phyloP scores from a whole-genome alignment of 257 asterid species.

The Nicotiana tabacum region DNA sequence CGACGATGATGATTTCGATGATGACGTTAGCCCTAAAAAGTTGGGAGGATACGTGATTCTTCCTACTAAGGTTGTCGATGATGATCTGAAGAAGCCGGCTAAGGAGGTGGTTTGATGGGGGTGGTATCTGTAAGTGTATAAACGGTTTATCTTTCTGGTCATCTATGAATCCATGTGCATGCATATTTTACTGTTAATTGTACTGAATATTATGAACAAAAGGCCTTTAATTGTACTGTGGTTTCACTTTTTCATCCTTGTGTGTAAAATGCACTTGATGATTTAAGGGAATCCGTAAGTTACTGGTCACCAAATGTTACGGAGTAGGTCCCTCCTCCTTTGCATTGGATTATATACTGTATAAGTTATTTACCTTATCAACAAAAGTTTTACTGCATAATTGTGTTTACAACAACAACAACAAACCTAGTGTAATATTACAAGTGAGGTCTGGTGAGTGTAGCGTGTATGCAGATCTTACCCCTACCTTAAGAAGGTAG shows the following conservation, averaged over 20 bases:
- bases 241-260: not conserved
- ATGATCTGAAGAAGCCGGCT: slow-evolving; percentile 42
- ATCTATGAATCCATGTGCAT: not conserved
- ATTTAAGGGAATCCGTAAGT: not conserved
- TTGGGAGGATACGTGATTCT: slow-evolving; percentile 47
- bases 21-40: slow-evolving; percentile 34
- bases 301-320: not conserved
- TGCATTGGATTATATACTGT: too few relatives aligned
- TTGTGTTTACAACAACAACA: too few relatives aligned
- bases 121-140: not conserved
- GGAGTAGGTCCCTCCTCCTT: not conserved
- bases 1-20: slow-evolving; percentile 31
- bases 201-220: not conserved
- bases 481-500: too few relatives aligned
- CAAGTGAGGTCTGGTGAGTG: too few relatives aligned
- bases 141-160: not conserved
- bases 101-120: slow-evolving; percentile 47
- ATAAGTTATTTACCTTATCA: too few relatives aligned
- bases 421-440: too few relatives aligned
- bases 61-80: slow-evolving; percentile 38
- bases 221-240: not conserved
- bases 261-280: not conserved
- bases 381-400: too few relatives aligned
- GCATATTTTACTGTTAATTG: not conserved
- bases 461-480: too few relatives aligned